Conservation (phyloP, 2,329 filamentous ascomycete genomes). For the Hawksworthiomyces lignivorus region DNA sequence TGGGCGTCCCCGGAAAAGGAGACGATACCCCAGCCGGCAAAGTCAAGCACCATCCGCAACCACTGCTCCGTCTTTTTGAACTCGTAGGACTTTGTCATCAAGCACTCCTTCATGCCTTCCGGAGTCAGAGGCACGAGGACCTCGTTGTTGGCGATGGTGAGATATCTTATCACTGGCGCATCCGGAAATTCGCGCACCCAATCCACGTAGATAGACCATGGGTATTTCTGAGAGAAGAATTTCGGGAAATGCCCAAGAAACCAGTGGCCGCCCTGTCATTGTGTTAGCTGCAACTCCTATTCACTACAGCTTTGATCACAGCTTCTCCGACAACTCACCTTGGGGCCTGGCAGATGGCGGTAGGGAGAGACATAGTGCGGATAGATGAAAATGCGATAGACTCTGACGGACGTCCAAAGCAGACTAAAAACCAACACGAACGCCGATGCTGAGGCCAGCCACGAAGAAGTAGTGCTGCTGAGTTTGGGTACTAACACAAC, state of each 20-base stretch:
- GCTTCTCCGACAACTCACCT: no score
- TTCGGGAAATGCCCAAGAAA: constrained; percentile 11
- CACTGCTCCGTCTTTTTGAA: constrained; percentile 21
- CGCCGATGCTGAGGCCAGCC: background rate
- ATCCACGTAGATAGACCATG: constrained; percentile 9
- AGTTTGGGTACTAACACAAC: background rate
- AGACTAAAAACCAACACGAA: background rate
- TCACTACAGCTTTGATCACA: no score
- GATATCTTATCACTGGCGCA: constrained; percentile 30
- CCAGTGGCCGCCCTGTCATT: constrained; percentile 8
- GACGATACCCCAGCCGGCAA: constrained; percentile 10
- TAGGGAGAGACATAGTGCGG: constrained; percentile 35
- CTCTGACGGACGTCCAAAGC: constrained; percentile 11
- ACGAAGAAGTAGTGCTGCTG: background rate
- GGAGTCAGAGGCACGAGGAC: constrained; percentile 30
- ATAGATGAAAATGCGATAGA: constrained; percentile 33
- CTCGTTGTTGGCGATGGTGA: constrained; percentile 28
- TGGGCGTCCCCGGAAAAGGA: constrained; percentile 7
- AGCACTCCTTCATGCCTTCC: constrained; percentile 27
- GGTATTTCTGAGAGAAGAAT: constrained; percentile 8
- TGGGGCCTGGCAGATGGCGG: constrained; percentile 36
- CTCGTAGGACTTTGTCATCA: constrained; percentile 30
- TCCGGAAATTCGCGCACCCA: constrained; percentile 13
- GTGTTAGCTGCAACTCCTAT: background rate
- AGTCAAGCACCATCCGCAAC: constrained; percentile 23